Evolutionary conservation across 768 basidiomycete species (phyloP).

Genomic region (Punctularia strigosozonata): DNA sequence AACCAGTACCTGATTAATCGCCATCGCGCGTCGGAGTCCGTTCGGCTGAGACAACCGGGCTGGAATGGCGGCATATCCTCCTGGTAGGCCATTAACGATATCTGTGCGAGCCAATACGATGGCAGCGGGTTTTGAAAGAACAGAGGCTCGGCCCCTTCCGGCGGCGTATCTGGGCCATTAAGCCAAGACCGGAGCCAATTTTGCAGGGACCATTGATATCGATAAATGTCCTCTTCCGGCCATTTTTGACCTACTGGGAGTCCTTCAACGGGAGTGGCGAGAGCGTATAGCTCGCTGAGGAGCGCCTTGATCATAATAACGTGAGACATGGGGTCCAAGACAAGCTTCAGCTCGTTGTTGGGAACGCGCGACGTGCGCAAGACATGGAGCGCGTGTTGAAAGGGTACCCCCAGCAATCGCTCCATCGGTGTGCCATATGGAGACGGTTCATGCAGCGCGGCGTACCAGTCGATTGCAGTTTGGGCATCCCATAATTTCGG

Average conservation of each 20-base stretch:
- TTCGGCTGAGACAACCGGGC: conserved; percentile 18
- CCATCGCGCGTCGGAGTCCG: conserved; percentile 22
- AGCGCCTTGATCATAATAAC: conserved; percentile 14
- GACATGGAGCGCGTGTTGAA: conserved; percentile 8
- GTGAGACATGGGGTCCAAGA: conserved; percentile 10
- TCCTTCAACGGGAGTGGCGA: too few relatives aligned
- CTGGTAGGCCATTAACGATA: conserved; percentile 31
- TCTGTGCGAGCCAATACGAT: conserved; percentile 45
- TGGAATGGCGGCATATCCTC: conserved; percentile 28
- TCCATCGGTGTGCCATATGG: conserved; percentile 5
- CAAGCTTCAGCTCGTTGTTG: conserved; percentile 3
- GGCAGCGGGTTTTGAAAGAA: conserved; percentile 23
- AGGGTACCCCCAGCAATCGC: conserved; percentile 7
- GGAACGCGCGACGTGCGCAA: conserved; percentile 7
- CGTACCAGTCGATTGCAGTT: conserved; percentile 34
- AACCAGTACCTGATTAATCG: conserved; percentile 29
- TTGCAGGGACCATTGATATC: conserved; percentile 36
- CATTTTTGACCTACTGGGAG: neutral
- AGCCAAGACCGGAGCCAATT: conserved; percentile 43
- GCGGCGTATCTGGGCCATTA: conserved; percentile 15
- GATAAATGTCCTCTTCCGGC: conserved; percentile 14
- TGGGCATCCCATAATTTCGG: conserved; percentile 35
- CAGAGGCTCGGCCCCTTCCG: conserved; percentile 4
- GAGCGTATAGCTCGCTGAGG: conserved; percentile 8
- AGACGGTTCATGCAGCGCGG: conserved; percentile 24